A percentile compares a stretch with the other conserved stretches of the same genome.
phyloP scores from a whole-genome alignment of 1,284 basidiomycete species.

The Pisolithus thermaeus region DNA sequence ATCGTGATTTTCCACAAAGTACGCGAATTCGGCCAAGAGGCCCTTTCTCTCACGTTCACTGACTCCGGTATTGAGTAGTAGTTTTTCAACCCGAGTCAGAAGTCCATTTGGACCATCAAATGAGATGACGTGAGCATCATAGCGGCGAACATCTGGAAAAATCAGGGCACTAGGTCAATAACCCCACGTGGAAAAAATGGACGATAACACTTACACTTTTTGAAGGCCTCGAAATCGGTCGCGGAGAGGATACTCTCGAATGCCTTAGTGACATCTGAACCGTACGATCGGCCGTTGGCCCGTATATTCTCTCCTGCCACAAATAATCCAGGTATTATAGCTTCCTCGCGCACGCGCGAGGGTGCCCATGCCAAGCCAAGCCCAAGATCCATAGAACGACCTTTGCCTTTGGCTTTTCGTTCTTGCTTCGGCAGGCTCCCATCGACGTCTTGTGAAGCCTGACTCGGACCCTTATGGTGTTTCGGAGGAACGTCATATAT shows the following conservation, averaged over 20 bases:
- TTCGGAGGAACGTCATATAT: slow-evolving; percentile 13
- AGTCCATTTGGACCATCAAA: slow-evolving; percentile 68
- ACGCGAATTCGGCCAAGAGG: slow-evolving; percentile 56
- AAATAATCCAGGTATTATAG: slow-evolving; percentile 44
- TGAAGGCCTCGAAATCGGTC: slow-evolving; percentile 58
- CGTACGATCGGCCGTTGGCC: slow-evolving; percentile 32
- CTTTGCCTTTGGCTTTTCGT: slow-evolving; percentile 39
- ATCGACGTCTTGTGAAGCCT: slow-evolving; percentile 7
- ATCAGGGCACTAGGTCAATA: slow-evolving; percentile 5
- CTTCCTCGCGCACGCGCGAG: slow-evolving; percentile 55
- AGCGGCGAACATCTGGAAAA: slow-evolving; percentile 53
- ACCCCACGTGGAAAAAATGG: slow-evolving; percentile 2
- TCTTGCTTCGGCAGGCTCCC: slow-evolving; percentile 6
- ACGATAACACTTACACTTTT: slow-evolving; percentile 46
- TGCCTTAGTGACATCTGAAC: slow-evolving; percentile 55
- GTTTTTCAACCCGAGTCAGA: slow-evolving; percentile 51
- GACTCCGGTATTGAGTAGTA: slow-evolving; percentile 45
- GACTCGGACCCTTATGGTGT: slow-evolving; percentile 20
- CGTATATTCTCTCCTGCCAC: slow-evolving; percentile 28
- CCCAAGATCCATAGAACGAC: slow-evolving; percentile 62
- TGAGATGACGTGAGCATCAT: slow-evolving; percentile 67
- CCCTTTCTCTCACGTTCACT: slow-evolving; percentile 42
- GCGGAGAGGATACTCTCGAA: slow-evolving; percentile 60
- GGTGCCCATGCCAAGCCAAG: slow-evolving; percentile 63
- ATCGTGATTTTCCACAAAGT: slow-evolving; percentile 46